Evolutionary conservation across 768 basidiomycete species (phyloP).

Genomic region (Roridomyces roridus): DNA sequence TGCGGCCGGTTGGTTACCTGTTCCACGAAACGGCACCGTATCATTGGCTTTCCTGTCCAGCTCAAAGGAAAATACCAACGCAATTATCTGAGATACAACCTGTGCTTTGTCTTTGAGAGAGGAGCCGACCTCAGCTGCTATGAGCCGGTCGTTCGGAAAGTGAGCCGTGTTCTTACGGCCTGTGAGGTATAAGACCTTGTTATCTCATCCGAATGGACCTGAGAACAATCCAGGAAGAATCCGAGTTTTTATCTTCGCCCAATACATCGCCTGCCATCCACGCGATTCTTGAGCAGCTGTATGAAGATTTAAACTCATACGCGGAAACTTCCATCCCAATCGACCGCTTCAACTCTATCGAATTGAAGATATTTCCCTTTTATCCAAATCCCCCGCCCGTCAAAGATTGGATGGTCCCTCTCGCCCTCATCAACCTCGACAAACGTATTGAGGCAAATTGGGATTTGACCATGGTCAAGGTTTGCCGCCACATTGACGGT

Average conservation of each 20-base stretch:
- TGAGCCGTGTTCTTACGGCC: constrained; percentile 83
- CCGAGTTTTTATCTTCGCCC: constrained; percentile 81
- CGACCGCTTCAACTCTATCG: constrained; percentile 92
- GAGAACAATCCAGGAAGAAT: constrained; percentile 71
- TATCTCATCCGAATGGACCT: constrained; percentile 1
- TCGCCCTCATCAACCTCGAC: constrained; percentile 84
- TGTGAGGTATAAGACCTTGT: constrained; percentile 74
- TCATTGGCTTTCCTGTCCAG: constrained; percentile 91
- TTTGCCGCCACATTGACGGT: constrained; percentile 86
- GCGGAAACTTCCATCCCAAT: constrained; percentile 94
- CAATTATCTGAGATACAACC: constrained; percentile 91
- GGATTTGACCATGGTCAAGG: constrained; percentile 94
- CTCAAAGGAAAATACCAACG: constrained; percentile 79
- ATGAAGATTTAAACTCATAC: constrained; percentile 97
- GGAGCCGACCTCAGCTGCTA: constrained; percentile 93
- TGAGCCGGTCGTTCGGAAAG: constrained; percentile 93
- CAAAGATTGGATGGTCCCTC: constrained; percentile 94
- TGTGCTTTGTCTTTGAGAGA: constrained; percentile 96
- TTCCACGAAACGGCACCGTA: constrained; percentile 78
- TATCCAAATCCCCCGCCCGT: constrained; percentile 93
- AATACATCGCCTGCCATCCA: constrained; percentile 70
- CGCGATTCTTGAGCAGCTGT: constrained; percentile 92
- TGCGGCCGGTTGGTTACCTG: constrained; percentile 91
- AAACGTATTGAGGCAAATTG: constrained; percentile 89
- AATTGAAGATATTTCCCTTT: constrained; percentile 95